Evolutionary conservation across 306 rosid genomes (phyloP).

Genomic region (Malus orientalis): DNA sequence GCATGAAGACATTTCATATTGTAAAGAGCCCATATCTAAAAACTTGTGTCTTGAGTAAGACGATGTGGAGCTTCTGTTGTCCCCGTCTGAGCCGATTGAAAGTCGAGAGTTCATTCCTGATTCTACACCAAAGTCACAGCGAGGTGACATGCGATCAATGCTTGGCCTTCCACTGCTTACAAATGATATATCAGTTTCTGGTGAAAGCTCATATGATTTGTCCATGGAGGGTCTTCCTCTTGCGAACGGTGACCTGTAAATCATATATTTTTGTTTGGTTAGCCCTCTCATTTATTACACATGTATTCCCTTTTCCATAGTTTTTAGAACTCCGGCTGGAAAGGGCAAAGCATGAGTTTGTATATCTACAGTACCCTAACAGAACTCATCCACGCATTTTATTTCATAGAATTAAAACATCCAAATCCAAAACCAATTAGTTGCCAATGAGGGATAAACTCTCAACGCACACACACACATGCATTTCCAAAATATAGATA

Average conservation of each 20-base stretch:
- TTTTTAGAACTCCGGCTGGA: not conserved
- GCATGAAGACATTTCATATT: not conserved
- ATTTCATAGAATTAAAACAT: not conserved
- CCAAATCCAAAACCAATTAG: too few species aligned
- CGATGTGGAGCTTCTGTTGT: conserved; percentile 19
- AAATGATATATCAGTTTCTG: conserved; percentile 46
- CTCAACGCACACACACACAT: not conserved
- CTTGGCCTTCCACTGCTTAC: conserved; percentile 53
- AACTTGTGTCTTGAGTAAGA: not conserved
- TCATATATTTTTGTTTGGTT: not conserved
- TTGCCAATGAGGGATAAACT: not conserved
- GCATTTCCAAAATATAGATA: too few species aligned
- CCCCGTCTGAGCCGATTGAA: conserved; percentile 33
- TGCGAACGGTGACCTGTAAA: conserved; percentile 43
- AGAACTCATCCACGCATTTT: not conserved
- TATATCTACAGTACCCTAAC: too few species aligned
- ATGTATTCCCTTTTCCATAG: not conserved
- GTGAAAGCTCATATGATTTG: conserved; percentile 28
- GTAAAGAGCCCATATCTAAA: not conserved
- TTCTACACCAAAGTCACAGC: conserved; percentile 22
- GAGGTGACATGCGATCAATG: conserved; percentile 29
- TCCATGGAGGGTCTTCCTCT: conserved; percentile 18
- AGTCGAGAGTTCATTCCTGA: conserved; percentile 16
- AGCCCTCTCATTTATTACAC: not conserved
- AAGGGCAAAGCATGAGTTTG: too few species aligned